Evolutionary conservation across 2,329 filamentous ascomycete genomes (phyloP).

Genomic region (Pyrenophora teres): DNA sequence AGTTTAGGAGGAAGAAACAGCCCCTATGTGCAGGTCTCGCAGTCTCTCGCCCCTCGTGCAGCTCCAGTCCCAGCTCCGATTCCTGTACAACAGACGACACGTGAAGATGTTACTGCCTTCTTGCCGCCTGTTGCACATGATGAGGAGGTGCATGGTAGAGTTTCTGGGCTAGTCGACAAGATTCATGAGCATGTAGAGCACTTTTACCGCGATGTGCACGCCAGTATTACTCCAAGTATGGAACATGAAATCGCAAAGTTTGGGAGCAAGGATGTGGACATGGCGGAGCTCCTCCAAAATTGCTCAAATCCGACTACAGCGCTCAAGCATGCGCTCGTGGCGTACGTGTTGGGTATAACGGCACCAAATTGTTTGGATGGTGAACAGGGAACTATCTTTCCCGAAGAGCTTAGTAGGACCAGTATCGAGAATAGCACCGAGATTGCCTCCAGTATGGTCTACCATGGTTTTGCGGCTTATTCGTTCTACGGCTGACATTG

Average conservation of each 20-base stretch:
- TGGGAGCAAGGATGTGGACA: constrained; percentile 24
- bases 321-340: constrained; percentile 39
- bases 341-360: constrained; percentile 32
- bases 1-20: constrained; percentile 17
- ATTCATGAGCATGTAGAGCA: constrained; percentile 38
- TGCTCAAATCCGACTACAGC: constrained; percentile 32
- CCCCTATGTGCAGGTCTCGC: constrained; percentile 37
- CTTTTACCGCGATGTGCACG: constrained; percentile 44
- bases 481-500: not conserved
- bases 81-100: constrained; percentile 9
- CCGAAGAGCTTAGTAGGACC: constrained; percentile 25
- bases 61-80: constrained; percentile 7
- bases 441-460: constrained; percentile 3
- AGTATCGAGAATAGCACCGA: not conserved
- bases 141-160: constrained; percentile 22
- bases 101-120: constrained; percentile 24
- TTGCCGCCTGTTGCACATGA: constrained; percentile 34
- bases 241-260: constrained; percentile 35
- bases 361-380: constrained; percentile 15
- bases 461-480: not conserved
- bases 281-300: constrained; percentile 34
- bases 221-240: constrained; percentile 42
- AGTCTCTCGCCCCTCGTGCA: constrained; percentile 20
- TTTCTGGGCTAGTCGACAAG: constrained; percentile 31
- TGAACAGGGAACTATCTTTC: constrained; percentile 27